A percentile compares a stretch with the other conserved stretches of the same genome.
Conservation (phyloP, 805 yeast genomes). For the Saturnispora kantuleensis region DNA sequence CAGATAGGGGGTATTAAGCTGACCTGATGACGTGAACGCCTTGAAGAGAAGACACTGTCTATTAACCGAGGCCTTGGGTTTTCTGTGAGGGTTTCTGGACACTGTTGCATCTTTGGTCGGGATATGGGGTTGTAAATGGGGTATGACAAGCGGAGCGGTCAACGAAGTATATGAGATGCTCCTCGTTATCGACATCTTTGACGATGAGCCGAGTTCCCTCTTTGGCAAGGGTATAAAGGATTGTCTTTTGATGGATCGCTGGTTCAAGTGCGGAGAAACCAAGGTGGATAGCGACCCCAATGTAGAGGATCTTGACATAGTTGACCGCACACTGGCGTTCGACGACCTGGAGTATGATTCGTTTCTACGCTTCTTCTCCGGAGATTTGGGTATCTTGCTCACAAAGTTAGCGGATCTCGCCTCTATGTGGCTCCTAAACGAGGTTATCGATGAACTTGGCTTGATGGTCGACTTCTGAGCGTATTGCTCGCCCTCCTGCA, state of each 20-base stretch:
- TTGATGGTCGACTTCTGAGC: neutral
- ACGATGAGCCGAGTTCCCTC: neutral
- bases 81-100: neutral
- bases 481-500: neutral
- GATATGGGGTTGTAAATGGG: neutral
- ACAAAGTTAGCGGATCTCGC: too few relatives aligned
- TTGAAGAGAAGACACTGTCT: constrained; percentile 2
- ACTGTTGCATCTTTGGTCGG: neutral
- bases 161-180: constrained; percentile 4
- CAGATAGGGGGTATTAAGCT: constrained; percentile 5
- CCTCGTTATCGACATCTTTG: neutral
- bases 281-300: too few relatives aligned
- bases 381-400: too few relatives aligned
- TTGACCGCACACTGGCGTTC: too few relatives aligned
- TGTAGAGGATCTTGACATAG: too few relatives aligned
- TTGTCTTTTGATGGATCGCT: neutral
- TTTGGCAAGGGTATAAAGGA: constrained; percentile 5
- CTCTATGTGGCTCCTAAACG: too few relatives aligned
- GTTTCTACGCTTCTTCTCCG: too few relatives aligned
- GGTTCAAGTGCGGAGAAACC: too few relatives aligned
- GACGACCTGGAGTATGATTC: too few relatives aligned
- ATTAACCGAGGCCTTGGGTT: constrained; percentile 2
- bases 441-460: neutral
- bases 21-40: constrained; percentile 5
- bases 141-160: neutral